A percentile compares a stretch with the other conserved stretches of the same genome.
phyloP scores from a whole-genome alignment of 768 basidiomycete species.

The Tulasnella calospora region DNA sequence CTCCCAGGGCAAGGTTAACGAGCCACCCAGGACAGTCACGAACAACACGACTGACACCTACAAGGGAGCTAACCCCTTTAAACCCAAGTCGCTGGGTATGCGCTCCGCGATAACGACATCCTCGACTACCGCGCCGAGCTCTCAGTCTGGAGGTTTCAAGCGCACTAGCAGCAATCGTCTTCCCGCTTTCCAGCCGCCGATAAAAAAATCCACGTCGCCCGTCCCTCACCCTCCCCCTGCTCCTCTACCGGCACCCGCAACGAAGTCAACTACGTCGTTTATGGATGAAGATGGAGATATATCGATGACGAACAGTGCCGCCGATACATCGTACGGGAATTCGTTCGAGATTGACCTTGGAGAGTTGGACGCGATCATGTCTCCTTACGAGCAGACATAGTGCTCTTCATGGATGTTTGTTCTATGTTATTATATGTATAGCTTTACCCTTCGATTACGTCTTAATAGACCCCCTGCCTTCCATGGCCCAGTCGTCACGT shows the following conservation, averaged over 20 bases:
- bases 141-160: neutral
- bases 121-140: neutral
- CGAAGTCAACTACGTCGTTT: neutral
- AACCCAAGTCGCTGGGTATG: neutral
- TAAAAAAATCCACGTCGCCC: slow-evolving; percentile 3
- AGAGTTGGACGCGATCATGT: slow-evolving; percentile 13
- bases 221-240: neutral
- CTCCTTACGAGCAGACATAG: slow-evolving; percentile 6
- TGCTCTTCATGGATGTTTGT: neutral
- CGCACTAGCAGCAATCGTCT: neutral
- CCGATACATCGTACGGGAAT: neutral
- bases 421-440: neutral
- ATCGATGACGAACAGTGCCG: slow-evolving; percentile 3
- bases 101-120: neutral
- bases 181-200: neutral
- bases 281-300: slow-evolving; percentile 7
- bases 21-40: neutral
- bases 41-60: neutral
- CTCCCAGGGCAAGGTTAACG: neutral
- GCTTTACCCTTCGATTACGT: neutral
- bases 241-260: neutral
- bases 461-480: neutral
- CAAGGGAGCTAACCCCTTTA: neutral
- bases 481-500: neutral
- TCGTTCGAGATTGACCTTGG: slow-evolving; percentile 8